Percentiles rank a stretch among this genome's conserved stretches.
phyloP scores from a whole-genome alignment of 352 stramenopile genomes.

The Phytopythium chamaehyphon region DNA sequence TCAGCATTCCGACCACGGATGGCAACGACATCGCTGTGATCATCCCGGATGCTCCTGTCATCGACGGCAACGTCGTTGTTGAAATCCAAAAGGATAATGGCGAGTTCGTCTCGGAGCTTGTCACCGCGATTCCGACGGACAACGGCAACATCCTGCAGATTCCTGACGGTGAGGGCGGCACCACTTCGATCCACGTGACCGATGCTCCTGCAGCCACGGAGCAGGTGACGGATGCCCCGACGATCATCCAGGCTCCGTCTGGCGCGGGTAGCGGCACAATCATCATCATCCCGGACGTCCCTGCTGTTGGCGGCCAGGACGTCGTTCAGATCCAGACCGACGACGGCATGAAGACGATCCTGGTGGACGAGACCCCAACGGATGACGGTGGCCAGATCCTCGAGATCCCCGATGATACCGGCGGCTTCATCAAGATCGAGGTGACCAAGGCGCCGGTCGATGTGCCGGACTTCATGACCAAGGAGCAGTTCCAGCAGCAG shows the following conservation, averaged over 20 bases:
- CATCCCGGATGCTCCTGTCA: too few relatives aligned
- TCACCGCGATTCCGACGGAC: neutral
- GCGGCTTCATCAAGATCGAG: conserved; percentile 2
- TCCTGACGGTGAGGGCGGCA: neutral
- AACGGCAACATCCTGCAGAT: neutral
- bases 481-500: conserved; percentile 36
- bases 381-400: conserved; percentile 7
- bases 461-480: conserved; percentile 30
- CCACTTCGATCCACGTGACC: neutral
- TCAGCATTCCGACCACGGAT: too few relatives aligned
- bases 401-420: conserved; percentile 4
- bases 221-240: neutral
- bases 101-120: neutral
- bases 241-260: neutral
- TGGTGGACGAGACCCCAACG: conserved; percentile 5
- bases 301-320: neutral
- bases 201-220: neutral
- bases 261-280: neutral
- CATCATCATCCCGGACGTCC: conserved; percentile 3
- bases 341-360: conserved; percentile 10
- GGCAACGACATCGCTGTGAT: too few relatives aligned
- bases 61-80: neutral
- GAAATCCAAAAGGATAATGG: neutral
- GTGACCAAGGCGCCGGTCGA: conserved; percentile 1
- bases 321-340: conserved; percentile 1